Conservation (phyloP, 1,139 yeast genomes). For the Nakaseomyces bracarensis region DNA sequence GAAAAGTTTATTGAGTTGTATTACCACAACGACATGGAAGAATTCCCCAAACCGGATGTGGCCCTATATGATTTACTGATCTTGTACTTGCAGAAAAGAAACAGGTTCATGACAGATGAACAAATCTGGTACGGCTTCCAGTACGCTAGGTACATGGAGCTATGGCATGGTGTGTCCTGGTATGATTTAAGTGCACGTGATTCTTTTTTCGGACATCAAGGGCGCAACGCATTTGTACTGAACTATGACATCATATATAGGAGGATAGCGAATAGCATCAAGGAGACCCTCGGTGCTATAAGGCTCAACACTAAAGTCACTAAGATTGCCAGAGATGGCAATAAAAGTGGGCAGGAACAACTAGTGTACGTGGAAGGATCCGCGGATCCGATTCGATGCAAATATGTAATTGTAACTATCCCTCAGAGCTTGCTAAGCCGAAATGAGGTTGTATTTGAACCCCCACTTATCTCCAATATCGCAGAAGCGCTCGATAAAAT, state of each 20-base stretch:
- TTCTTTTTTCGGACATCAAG: conserved; percentile 58
- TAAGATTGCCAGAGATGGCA: conserved; percentile 29
- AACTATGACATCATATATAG: conserved; percentile 46
- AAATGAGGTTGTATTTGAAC: conserved; percentile 46
- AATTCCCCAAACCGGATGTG: conserved; percentile 42
- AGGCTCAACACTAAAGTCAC: conserved; percentile 42
- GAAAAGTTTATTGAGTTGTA: conserved; percentile 4
- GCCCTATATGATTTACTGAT: conserved; percentile 43
- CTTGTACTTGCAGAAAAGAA: conserved; percentile 41
- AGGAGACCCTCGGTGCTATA: conserved; percentile 38
- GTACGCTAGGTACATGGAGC: conserved; percentile 49
- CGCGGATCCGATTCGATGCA: conserved; percentile 14
- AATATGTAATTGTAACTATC: conserved; percentile 59
- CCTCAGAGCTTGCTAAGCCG: conserved; percentile 59
- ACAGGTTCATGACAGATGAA: conserved; percentile 40
- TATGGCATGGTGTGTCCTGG: conserved; percentile 76
- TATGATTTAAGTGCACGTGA: conserved; percentile 58
- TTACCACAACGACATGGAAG: conserved; percentile 25
- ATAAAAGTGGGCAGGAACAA: neutral
- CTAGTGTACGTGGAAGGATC: conserved; percentile 26
- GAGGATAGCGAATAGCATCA: conserved; percentile 32
- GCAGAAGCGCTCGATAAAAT: conserved; percentile 40
- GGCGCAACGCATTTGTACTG: conserved; percentile 61
- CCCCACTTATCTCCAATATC: conserved; percentile 46
- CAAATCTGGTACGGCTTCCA: conserved; percentile 48